These are phyloP conservation scores for Suillus sp. DNA, from an alignment of 768 basidiomycete genomes.

Conservation along the genomic window DNA sequence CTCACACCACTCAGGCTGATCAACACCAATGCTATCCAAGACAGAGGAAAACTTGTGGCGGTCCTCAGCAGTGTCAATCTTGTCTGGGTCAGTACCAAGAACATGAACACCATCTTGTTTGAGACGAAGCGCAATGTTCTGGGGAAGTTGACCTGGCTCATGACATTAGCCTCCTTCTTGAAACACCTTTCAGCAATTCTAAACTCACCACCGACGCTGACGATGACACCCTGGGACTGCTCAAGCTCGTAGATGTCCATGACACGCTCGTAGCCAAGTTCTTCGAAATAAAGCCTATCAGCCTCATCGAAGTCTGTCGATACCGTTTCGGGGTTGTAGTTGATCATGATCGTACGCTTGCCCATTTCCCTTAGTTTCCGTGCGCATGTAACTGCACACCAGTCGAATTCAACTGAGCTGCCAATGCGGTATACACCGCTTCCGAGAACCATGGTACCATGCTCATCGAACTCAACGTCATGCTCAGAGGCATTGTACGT, in stretches of 20 bases:
- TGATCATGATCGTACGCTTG: conserved; percentile 97
- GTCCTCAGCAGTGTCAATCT: conserved; percentile 97
- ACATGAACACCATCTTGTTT: conserved; percentile 91
- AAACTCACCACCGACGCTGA: conserved; percentile 88
- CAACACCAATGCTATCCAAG: conserved; percentile 91
- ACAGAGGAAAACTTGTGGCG: conserved; percentile 99
- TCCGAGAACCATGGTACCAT: conserved; percentile 99
- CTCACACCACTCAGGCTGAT: conserved; percentile 96
- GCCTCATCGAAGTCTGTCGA: conserved; percentile 99
- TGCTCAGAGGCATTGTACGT: conserved; percentile 98
- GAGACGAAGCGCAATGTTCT: conserved; percentile 96
- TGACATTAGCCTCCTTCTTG: neutral
- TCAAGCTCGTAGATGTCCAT: conserved; percentile 99
- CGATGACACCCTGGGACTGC: conserved; percentile 88
- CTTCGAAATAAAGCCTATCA: conserved; percentile 98
- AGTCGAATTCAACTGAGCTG: conserved; percentile 98
- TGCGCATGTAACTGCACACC: conserved; percentile 99
- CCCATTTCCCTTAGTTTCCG: conserved; percentile 91
- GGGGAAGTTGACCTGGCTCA: conserved; percentile 84
- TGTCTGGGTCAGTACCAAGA: conserved; percentile 92
- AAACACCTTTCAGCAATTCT: conserved; percentile 8
- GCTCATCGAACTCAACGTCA: conserved; percentile 93
- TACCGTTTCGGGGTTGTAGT: conserved; percentile 99
- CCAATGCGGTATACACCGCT: conserved; percentile 99
- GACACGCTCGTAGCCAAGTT: conserved; percentile 95